Evolutionary conservation across 306 rosid species (phyloP).

Genomic region (Pterocarpus macrocarpus): DNA sequence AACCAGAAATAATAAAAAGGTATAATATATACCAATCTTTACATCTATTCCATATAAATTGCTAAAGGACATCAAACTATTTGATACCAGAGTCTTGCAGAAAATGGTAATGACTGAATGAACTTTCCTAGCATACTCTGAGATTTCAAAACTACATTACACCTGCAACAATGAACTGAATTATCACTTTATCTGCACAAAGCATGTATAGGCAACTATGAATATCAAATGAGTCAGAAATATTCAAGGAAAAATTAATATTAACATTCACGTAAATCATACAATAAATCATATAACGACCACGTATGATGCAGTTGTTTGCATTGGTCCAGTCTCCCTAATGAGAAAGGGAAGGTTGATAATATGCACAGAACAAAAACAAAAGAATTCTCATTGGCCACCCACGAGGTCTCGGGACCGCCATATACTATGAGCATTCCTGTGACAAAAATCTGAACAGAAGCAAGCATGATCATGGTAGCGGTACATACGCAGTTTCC

Average conservation of each 20-base stretch:
- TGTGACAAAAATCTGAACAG: slow-evolving; percentile 32
- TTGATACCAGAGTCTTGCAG: slow-evolving; percentile 86
- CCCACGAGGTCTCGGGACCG: slow-evolving; percentile 17
- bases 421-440: slow-evolving; percentile 5
- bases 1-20: slow-evolving; percentile 46
- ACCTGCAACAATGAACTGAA: slow-evolving; percentile 67
- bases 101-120: slow-evolving; percentile 74
- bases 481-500: slow-evolving; percentile 70
- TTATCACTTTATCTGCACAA: slow-evolving; percentile 26
- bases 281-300: slow-evolving; percentile 27
- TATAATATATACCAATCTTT: slow-evolving; percentile 37
- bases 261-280: slow-evolving; percentile 23
- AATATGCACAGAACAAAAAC: slow-evolving; percentile 21
- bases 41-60: slow-evolving; percentile 29
- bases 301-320: slow-evolving; percentile 13
- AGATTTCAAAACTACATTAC: slow-evolving; percentile 70
- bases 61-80: slow-evolving; percentile 35
- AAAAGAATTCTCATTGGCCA: slow-evolving; percentile 13
- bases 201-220: slow-evolving; percentile 12
- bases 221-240: slow-evolving; percentile 9
- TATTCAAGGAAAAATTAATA: slow-evolving; percentile 29
- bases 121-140: slow-evolving; percentile 73
- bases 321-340: slow-evolving; percentile 19
- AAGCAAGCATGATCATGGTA: slow-evolving; percentile 14
- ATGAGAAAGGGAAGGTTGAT: neutral